Percentiles rank a stretch among this genome's conserved stretches.
Conservation (phyloP, 306 rosid genomes). For the Sophora flavescens region DNA sequence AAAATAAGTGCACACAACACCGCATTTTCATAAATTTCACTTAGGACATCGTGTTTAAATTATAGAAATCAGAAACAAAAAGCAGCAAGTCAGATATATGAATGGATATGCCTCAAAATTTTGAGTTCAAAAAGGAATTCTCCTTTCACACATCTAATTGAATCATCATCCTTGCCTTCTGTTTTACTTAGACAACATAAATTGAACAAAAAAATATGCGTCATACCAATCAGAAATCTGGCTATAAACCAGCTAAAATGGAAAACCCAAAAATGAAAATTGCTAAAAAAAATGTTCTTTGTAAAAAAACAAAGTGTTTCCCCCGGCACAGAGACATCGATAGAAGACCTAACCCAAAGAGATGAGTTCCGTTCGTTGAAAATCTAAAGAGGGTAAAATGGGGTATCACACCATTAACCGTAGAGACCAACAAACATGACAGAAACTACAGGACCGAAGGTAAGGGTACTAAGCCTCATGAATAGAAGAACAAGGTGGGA, state of each 20-base stretch:
- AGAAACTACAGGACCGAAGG: too few relatives aligned
- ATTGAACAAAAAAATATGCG: not conserved
- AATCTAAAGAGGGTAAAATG: constrained; percentile 27
- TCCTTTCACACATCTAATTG: constrained; percentile 87
- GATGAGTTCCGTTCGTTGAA: constrained; percentile 41
- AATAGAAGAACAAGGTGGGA: constrained; percentile 39
- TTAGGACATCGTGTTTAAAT: not conserved
- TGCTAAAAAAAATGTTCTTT: too few relatives aligned
- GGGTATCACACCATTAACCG: not conserved
- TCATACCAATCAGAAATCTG: not conserved
- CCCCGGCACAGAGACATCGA: constrained; percentile 55
- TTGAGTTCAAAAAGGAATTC: constrained; percentile 62
- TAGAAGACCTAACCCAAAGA: constrained; percentile 28
- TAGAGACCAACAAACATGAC: constrained; percentile 3
- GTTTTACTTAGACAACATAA: not conserved
- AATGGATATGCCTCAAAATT: constrained; percentile 66
- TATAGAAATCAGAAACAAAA: not conserved
- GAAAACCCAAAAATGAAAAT: not conserved
- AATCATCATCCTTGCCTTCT: constrained; percentile 66
- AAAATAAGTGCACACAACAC: too few relatives aligned
- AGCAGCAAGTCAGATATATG: constrained; percentile 56
- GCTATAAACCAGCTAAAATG: not conserved
- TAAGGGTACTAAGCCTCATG: constrained; percentile 37
- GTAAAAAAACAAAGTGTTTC: constrained; percentile 48
- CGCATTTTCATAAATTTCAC: not conserved